Evolutionary conservation across 306 rosid genomes (phyloP).

Genomic region (Rubus idaeus): DNA sequence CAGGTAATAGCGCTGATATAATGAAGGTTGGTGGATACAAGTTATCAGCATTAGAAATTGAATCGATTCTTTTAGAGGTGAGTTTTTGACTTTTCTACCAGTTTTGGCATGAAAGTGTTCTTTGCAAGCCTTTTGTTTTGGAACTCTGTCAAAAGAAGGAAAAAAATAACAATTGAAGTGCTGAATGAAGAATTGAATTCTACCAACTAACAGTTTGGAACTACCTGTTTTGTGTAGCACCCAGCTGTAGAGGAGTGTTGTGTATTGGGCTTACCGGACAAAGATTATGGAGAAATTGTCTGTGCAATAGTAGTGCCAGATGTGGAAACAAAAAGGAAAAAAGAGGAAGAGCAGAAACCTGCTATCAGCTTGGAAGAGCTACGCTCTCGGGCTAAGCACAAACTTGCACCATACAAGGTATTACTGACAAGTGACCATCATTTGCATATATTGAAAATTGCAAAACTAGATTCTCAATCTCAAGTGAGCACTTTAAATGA

Average conservation of each 20-base stretch:
- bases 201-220: constrained; percentile 13
- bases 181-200: background rate
- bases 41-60: constrained; percentile 88
- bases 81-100: constrained; percentile 16
- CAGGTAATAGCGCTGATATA: constrained; percentile 86
- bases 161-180: background rate
- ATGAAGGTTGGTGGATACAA: constrained; percentile 97
- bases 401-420: constrained; percentile 97
- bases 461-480: background rate
- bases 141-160: background rate
- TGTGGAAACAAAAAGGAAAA: constrained; percentile 38
- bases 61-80: constrained; percentile 81
- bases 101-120: background rate
- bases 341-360: constrained; percentile 52
- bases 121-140: background rate
- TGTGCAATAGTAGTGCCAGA: constrained; percentile 70
- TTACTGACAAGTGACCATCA: constrained; percentile 7
- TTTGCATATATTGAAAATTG: background rate
- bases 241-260: constrained; percentile 80
- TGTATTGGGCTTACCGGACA: constrained; percentile 84
- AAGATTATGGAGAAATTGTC: constrained; percentile 79
- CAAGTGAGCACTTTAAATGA: background rate
- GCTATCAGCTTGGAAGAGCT: constrained; percentile 64
- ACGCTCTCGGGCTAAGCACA: constrained; percentile 72
- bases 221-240: constrained; percentile 50